Base-by-base conservation (phyloP, 2,329 filamentous ascomycete genomes). In the Tolypocladium paradoxum region DNA sequence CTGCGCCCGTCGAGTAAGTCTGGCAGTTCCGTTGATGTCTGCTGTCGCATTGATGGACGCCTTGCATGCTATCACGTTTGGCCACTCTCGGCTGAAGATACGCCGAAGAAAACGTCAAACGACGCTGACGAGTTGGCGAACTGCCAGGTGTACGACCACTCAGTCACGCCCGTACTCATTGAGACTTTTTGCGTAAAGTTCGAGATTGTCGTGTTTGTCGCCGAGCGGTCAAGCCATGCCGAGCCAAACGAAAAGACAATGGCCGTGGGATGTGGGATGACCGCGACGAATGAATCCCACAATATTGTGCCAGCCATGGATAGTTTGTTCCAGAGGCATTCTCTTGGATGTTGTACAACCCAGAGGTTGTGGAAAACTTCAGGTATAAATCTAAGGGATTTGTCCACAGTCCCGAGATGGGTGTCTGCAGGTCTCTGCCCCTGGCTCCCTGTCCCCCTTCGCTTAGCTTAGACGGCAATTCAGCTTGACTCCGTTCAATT, bases 1-100 rank as follows among this genome's bases (percentile, higher is more conserved):
- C 81, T 79, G 57, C 79, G 76, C 0, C 86, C 86, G 58, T 89
- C 83, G 5, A 89, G 63, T 0, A 88, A 70, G 64, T 89, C 87
- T 81, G 3, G 88, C 73, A 0, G 77, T 81, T 3, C 77, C 79
- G 52, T 81, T 74, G 3, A 72, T 61, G 60, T 82, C 74, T 8
- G 63, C 64, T 0, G 74, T 74, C 1, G 85, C 76, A 56, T 83
- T 85, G 59, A 84, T 71, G 51, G 79, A 68, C 49, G 84, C 67
- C 64, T 85, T 85, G 67, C 85, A 77, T 12, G 81, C 76, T 58
- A 87, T 82, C 57, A 88, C 72, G n/a, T 78, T 73, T 60, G 87
- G 88, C n/a, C 72, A 18, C 27, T n/a, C 8, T 14, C 48, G 34
- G n/a, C 48, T 50, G 36, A 50, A 50, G 48, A 50, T 74, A 88